phyloP scores from a whole-genome alignment of 1,139 yeast species.

The Diutina neorugosa region DNA sequence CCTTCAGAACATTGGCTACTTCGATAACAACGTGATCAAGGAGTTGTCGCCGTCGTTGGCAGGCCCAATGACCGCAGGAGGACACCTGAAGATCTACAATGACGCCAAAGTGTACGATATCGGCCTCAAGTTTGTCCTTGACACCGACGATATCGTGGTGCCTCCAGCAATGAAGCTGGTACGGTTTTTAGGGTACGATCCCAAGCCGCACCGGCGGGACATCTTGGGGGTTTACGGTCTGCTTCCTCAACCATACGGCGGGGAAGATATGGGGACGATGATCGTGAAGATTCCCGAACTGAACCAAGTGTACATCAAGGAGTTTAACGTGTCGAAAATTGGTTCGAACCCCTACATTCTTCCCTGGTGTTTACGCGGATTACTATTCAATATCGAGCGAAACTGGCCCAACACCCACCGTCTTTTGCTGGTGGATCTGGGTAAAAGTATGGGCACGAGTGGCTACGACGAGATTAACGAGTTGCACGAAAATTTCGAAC shows the following conservation, averaged over 20 bases:
- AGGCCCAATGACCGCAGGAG: slow-evolving; percentile 15
- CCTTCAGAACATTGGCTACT: slow-evolving; percentile 65
- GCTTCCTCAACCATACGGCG: not conserved
- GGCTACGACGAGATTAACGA: slow-evolving; percentile 44
- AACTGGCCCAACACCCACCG: slow-evolving; percentile 33
- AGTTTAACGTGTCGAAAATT: slow-evolving; percentile 46
- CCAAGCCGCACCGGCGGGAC: not conserved
- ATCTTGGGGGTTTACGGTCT: not conserved
- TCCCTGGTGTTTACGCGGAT: slow-evolving; percentile 89
- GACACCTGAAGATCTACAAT: slow-evolving; percentile 83
- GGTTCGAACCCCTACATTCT: slow-evolving; percentile 74
- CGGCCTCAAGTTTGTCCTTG: slow-evolving; percentile 63
- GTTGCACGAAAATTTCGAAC: slow-evolving; percentile 59
- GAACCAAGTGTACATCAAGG: slow-evolving; percentile 42
- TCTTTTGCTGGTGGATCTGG: slow-evolving; percentile 16
- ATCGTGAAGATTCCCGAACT: slow-evolving; percentile 6
- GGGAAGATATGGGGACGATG: slow-evolving; percentile 3
- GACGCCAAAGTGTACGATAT: slow-evolving; percentile 76
- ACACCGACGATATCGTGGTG: slow-evolving; percentile 50
- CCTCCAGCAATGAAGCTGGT: not conserved
- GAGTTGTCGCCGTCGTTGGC: slow-evolving; percentile 57
- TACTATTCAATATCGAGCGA: slow-evolving; percentile 51
- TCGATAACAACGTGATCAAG: slow-evolving; percentile 67
- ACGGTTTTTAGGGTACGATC: not conserved
- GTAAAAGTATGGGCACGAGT: slow-evolving; percentile 18